A percentile compares a stretch with the other conserved stretches of the same genome.
These are phyloP conservation scores for Linnemannia hyalina DNA, from an alignment of 192 early-diverging fungal species.

Conservation along the genomic window DNA sequence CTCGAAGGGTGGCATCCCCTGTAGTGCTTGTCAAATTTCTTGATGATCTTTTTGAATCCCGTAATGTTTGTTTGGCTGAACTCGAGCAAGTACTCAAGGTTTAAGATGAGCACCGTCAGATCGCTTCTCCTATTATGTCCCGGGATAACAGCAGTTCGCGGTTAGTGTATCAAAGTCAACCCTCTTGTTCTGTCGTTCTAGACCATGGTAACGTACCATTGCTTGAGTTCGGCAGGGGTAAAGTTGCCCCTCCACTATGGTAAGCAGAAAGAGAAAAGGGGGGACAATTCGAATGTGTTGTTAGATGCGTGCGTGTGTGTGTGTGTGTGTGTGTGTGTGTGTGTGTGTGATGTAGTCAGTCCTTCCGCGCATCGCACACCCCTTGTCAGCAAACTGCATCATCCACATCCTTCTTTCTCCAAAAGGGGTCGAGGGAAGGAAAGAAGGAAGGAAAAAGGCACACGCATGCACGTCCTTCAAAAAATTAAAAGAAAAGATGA, in stretches of 20 bases:
- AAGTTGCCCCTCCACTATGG: slow-evolving; percentile 49
- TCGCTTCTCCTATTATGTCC: slow-evolving; percentile 23
- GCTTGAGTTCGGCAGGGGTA: slow-evolving; percentile 46
- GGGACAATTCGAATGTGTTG: not conserved
- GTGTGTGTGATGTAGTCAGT: not conserved
- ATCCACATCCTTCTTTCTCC: too few relatives aligned
- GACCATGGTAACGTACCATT: slow-evolving; percentile 23
- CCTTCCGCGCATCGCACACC: not conserved
- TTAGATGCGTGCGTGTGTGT: not conserved
- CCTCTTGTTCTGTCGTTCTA: not conserved
- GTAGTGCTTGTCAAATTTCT: slow-evolving; percentile 71
- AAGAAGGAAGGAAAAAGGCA: too few relatives aligned
- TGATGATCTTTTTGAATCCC: slow-evolving; percentile 74
- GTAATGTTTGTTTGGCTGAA: slow-evolving; percentile 71
- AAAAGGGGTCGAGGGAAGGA: not conserved
- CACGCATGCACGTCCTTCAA: not conserved
- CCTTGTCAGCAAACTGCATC: not conserved
- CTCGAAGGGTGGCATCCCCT: slow-evolving; percentile 21
- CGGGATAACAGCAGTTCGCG: not conserved
- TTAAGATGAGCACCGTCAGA: slow-evolving; percentile 48
- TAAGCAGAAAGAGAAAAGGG: not conserved
- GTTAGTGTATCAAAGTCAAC: not conserved
- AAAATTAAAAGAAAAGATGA: not conserved
- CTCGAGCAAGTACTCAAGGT: slow-evolving; percentile 61
- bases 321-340: not conserved